Evolutionary conservation across 352 stramenopile genomes (phyloP).

Genomic region (Phytopythium aichiense): DNA sequence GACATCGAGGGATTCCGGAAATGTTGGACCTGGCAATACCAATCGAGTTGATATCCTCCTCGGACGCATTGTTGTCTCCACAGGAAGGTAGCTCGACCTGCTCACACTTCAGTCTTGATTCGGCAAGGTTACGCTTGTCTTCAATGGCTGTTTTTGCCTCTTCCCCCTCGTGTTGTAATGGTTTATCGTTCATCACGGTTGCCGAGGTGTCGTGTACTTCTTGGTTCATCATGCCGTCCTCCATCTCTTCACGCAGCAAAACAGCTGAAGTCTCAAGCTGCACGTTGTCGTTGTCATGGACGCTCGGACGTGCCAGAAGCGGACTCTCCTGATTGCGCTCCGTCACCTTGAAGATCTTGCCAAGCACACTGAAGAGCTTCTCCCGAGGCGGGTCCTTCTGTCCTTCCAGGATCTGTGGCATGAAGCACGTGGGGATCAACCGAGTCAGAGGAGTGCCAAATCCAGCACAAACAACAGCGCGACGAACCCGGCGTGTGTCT

Average conservation of each 20-base stretch:
- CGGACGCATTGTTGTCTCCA: neutral
- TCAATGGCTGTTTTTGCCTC: neutral
- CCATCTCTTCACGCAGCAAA: neutral
- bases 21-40: neutral
- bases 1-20: neutral
- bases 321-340: conserved; percentile 39
- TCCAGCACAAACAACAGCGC: neutral
- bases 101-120: neutral
- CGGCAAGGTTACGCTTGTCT: neutral
- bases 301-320: neutral
- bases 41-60: neutral
- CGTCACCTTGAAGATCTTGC: conserved; percentile 69
- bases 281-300: neutral
- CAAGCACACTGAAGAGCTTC: conserved; percentile 67
- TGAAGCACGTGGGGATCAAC: neutral
- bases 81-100: neutral
- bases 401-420: conserved; percentile 61
- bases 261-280: neutral
- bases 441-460: neutral
- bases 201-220: neutral
- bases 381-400: conserved; percentile 60
- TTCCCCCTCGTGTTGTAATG: neutral
- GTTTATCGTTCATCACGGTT: neutral
- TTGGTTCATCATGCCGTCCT: neutral
- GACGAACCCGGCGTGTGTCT: conserved; percentile 59